Percentiles rank a stretch among this genome's conserved stretches.
phyloP scores from a whole-genome alignment of 371 early-diverging fungal species.

The Rhizomucor miehei region DNA sequence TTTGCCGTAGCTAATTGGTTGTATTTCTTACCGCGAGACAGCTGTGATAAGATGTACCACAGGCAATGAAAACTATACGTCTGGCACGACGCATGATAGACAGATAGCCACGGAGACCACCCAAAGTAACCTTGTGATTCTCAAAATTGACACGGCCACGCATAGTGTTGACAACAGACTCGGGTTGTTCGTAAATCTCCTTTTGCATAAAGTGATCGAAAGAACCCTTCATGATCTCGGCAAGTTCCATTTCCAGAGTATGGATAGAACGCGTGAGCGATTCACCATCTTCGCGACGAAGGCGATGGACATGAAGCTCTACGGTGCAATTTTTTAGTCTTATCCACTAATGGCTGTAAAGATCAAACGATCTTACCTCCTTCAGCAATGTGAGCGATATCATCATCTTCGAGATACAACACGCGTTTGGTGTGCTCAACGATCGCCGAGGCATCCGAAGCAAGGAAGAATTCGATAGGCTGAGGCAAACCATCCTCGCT shows the following conservation, averaged over 20 bases:
- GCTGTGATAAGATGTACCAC: slow-evolving; percentile 97
- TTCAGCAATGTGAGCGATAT: slow-evolving; percentile 92
- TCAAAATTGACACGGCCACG: slow-evolving; percentile 98
- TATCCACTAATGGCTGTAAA: neutral
- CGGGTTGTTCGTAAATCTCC: slow-evolving; percentile 99
- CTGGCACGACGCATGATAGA: slow-evolving; percentile 90
- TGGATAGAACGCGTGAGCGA: slow-evolving; percentile 88
- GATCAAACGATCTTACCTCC: slow-evolving; percentile 49
- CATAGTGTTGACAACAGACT: slow-evolving; percentile 98
- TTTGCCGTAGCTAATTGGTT: no score
- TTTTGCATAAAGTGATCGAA: slow-evolving; percentile 99
- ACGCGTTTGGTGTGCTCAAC: slow-evolving; percentile 98
- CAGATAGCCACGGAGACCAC: slow-evolving; percentile 90
- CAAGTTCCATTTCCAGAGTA: slow-evolving; percentile 94
- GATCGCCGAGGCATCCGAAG: slow-evolving; percentile 96
- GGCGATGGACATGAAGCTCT: slow-evolving; percentile 94
- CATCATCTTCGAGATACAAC: slow-evolving; percentile 96
- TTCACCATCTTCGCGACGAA: slow-evolving; percentile 87
- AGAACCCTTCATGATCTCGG: slow-evolving; percentile 94
- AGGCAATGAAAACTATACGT: slow-evolving; percentile 95
- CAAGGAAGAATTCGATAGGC: slow-evolving; percentile 95
- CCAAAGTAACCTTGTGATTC: slow-evolving; percentile 75
- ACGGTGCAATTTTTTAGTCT: neutral
- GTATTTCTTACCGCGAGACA: slow-evolving; percentile 74
- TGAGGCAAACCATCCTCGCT: slow-evolving; percentile 88